Evolutionary conservation across 495 filamentous ascomycete species (phyloP).

Genomic region (Corynascus novoguineensis): DNA sequence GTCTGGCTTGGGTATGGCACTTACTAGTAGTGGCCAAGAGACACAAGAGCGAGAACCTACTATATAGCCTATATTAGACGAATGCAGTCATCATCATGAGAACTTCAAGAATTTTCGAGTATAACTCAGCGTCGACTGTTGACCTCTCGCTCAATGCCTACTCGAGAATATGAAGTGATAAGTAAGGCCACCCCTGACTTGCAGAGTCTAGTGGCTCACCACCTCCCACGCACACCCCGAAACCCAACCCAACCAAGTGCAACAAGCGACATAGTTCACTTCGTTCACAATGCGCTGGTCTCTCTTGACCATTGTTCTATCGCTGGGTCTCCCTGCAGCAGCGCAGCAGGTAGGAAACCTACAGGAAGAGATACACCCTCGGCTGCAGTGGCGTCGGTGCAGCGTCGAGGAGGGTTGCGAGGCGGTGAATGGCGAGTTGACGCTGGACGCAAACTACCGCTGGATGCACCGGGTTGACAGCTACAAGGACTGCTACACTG

Average conservation of each 20-base stretch:
- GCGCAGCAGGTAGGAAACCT: conserved; percentile 49
- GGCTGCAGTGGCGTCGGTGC: conserved; percentile 52
- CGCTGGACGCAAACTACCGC: conserved; percentile 44
- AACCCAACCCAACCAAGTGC: background rate
- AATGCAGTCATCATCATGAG: background rate
- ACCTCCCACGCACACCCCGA: background rate
- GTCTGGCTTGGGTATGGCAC: background rate
- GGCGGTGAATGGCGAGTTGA: conserved; percentile 31
- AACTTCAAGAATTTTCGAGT: background rate
- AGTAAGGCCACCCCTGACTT: too few relatives aligned
- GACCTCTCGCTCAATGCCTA: too few relatives aligned
- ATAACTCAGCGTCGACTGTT: background rate
- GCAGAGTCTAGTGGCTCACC: background rate
- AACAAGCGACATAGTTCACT: background rate
- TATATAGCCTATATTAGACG: background rate
- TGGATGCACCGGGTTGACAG: conserved; percentile 37
- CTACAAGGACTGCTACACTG: conserved; percentile 37
- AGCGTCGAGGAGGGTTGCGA: conserved; percentile 43
- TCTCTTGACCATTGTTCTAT: conserved; percentile 12
- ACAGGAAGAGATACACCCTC: conserved; percentile 49
- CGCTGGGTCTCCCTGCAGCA: conserved; percentile 21
- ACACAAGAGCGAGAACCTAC: background rate
- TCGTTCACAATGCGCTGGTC: background rate
- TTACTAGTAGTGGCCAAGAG: conserved; percentile 11
- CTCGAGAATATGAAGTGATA: too few relatives aligned